A percentile compares a stretch with the other conserved stretches of the same genome.
Conservation (phyloP, 768 basidiomycete genomes). For the Tulasnella sp. region DNA sequence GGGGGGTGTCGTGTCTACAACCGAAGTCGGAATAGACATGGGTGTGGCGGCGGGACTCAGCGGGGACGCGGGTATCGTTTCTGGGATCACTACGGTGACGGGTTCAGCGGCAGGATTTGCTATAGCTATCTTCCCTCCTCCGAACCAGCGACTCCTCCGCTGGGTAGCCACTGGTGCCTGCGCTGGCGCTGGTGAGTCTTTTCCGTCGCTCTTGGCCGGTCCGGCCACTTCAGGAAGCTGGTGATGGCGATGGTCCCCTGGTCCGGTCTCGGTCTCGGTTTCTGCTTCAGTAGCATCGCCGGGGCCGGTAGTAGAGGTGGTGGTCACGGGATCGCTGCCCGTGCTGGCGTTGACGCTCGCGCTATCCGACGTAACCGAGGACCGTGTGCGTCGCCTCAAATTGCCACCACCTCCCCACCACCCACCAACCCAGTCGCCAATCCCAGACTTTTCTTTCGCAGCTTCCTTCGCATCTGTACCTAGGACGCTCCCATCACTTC, state of each 20-base stretch:
- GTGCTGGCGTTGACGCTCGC: constrained; percentile 22
- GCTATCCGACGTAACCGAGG: constrained; percentile 62
- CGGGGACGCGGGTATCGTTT: too few relatives aligned
- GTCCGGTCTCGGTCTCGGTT: constrained; percentile 9
- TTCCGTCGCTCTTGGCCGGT: neutral
- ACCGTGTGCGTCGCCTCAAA: constrained; percentile 47
- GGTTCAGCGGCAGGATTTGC: too few relatives aligned
- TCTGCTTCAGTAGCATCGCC: neutral
- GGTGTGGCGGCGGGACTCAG: too few relatives aligned
- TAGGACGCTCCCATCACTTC: constrained; percentile 12
- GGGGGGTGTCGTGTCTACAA: neutral
- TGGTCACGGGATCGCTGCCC: constrained; percentile 25
- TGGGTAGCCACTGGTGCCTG: constrained; percentile 1
- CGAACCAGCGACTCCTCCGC: neutral
- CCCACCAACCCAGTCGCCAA: constrained; percentile 69
- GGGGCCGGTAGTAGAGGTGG: neutral
- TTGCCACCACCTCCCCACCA: constrained; percentile 38
- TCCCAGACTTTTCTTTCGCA: constrained; percentile 1
- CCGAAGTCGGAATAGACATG: neutral
- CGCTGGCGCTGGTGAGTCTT: constrained; percentile 5
- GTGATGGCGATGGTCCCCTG: neutral
- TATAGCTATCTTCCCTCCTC: too few relatives aligned
- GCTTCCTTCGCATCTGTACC: constrained; percentile 7
- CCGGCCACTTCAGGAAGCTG: too few relatives aligned
- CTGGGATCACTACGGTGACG: too few relatives aligned